phyloP scores from a whole-genome alignment of 345 rosid species.

The Acer campestre region DNA sequence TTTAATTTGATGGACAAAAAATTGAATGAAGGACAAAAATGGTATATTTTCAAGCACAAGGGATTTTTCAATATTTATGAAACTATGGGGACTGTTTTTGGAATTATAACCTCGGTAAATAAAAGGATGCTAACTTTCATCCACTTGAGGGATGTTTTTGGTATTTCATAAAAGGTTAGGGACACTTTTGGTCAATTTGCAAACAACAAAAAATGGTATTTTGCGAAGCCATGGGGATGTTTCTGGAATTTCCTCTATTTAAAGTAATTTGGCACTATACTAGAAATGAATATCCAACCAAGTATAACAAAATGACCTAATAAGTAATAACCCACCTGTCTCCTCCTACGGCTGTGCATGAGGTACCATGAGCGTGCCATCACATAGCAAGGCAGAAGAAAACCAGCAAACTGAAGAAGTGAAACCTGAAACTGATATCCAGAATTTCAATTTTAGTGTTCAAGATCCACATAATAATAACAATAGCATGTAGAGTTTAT shows the following conservation, averaged over 20 bases:
- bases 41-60: too few species aligned
- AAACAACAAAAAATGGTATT: too few species aligned
- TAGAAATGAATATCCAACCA: neutral
- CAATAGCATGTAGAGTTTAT: neutral
- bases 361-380: slow-evolving; percentile 59
- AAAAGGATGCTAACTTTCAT: too few species aligned
- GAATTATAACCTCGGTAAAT: too few species aligned
- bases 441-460: slow-evolving; percentile 9
- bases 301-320: neutral
- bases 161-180: too few species aligned
- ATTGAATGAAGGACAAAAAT: too few species aligned
- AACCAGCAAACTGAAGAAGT: slow-evolving; percentile 60
- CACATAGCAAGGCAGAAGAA: slow-evolving; percentile 62
- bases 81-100: too few species aligned
- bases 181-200: too few species aligned
- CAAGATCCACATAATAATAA: neutral
- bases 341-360: slow-evolving; percentile 54
- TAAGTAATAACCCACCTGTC: slow-evolving; percentile 35
- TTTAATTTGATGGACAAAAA: too few species aligned
- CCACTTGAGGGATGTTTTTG: too few species aligned
- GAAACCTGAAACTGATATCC: slow-evolving; percentile 58
- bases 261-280: neutral
- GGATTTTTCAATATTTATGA: too few species aligned
- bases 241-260: neutral
- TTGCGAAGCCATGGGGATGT: too few species aligned